Conservation (phyloP, 495 filamentous ascomycete species). For the Lineolata rhizophorae region DNA sequence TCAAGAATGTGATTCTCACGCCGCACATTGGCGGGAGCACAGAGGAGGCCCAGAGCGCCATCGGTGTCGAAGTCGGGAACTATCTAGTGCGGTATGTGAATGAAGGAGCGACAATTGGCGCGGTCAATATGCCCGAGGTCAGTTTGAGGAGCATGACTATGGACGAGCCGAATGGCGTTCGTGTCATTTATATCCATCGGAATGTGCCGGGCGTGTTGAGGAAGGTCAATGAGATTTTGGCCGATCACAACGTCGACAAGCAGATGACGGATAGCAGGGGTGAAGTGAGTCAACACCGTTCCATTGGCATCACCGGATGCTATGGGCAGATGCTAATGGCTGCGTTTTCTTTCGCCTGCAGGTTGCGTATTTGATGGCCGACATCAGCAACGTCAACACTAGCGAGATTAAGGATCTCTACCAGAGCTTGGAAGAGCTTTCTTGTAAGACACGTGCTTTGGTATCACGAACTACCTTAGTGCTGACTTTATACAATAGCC, state of each 20-base stretch:
- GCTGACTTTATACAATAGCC: conserved; percentile 21
- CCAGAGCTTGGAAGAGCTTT: conserved; percentile 57
- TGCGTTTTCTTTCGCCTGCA: too few species aligned
- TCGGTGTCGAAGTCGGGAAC: conserved; percentile 79
- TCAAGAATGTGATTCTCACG: conserved; percentile 86
- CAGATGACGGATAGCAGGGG: conserved; percentile 91
- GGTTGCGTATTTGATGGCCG: conserved; percentile 94
- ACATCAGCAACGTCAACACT: conserved; percentile 68
- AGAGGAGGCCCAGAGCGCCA: conserved; percentile 92
- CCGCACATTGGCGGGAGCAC: conserved; percentile 96
- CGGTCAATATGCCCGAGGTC: conserved; percentile 94
- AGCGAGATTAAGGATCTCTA: conserved; percentile 69
- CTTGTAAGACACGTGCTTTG: conserved; percentile 37
- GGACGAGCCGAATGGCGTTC: conserved; percentile 69
- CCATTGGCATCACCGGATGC: too few species aligned
- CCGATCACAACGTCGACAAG: conserved; percentile 93
- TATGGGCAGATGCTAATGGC: too few species aligned
- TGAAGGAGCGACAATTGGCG: conserved; percentile 67
- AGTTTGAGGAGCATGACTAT: conserved; percentile 65
- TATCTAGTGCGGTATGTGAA: conserved; percentile 84
- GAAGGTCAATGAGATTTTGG: conserved; percentile 82
- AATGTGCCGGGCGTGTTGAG: conserved; percentile 89
- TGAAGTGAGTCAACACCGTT: too few species aligned
- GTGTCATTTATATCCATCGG: conserved; percentile 87
- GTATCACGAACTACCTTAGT: conserved; percentile 12